A percentile compares a stretch with the other conserved stretches of the same genome.
These are phyloP conservation scores for Tanacetum coccineum DNA, from an alignment of 129 eudicot genomes.

Conservation along the genomic window DNA sequence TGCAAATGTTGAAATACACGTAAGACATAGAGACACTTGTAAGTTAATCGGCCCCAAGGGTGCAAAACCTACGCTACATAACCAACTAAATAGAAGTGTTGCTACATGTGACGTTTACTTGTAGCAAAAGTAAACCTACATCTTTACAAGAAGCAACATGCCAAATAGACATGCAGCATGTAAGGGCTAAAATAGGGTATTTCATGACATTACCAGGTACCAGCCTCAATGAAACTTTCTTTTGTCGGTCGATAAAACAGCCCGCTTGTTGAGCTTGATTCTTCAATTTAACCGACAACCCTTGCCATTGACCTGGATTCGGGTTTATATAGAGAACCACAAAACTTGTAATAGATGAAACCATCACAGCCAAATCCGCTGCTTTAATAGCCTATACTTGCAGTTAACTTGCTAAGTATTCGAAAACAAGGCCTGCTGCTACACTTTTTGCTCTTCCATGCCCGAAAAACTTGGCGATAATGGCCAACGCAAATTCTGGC, in stretches of 20 bases:
- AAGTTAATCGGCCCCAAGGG: background rate
- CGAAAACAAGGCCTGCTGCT: constrained; percentile 90
- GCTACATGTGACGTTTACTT: background rate
- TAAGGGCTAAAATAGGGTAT: constrained; percentile 13
- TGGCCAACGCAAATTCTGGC: constrained; percentile 66
- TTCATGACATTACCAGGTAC: background rate
- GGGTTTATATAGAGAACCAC: constrained; percentile 15
- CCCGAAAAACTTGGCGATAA: constrained; percentile 84
- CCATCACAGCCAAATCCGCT: background rate
- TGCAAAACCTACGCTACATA: background rate
- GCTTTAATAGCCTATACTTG: background rate
- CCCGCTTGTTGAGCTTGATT: constrained; percentile 15
- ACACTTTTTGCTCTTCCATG: constrained; percentile 88
- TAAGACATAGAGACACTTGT: too few relatives aligned
- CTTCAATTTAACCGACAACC: constrained; percentile 16
- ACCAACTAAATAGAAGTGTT: background rate
- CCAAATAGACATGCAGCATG: constrained; percentile 11
- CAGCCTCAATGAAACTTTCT: constrained; percentile 19
- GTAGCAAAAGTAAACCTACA: constrained; percentile 19
- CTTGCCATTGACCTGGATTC: constrained; percentile 18
- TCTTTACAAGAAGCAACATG: constrained; percentile 22
- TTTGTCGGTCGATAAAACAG: background rate
- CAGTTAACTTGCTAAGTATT: constrained; percentile 51
- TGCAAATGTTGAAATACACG: background rate
- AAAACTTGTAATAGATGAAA: background rate